Base-by-base conservation (phyloP, 2,329 filamentous ascomycete species). In the Xylaria sp. region DNA sequence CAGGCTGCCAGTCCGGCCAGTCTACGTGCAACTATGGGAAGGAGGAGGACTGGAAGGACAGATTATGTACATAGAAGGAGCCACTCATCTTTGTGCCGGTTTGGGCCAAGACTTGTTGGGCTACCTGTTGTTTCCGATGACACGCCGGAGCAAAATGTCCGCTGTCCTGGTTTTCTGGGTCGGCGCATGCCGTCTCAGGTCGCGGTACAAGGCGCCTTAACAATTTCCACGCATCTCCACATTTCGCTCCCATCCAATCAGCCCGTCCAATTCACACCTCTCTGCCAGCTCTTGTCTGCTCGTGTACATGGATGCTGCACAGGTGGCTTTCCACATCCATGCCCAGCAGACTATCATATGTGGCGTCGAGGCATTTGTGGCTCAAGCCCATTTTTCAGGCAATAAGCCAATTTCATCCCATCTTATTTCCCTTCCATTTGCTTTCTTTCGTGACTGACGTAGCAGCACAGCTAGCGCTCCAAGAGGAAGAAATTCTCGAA, bases 121-220 rank as follows among this genome's bases (percentile, higher is more conserved):
- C 8, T 26, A 5, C 11, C 11, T 34, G 9, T 13, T 13, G 5
- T 7, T 34, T 34, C 16, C 16, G 7, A 43, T 40, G 39, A 48
- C 9, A 3, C 5, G 42, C 54, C 59, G 59, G 59, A 62, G 54
- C 45, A 62, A 62, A 62, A 9, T 34, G 37, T 60, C 59, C 59
- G 59, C 39, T 13, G 5, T 16, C 22, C 21, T 38, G 40, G 46
- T 22, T 39, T n/a, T 24, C n/a, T 6, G n/a, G 22, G 19, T 40
- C 3, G 17, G 29, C 38, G 39, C 17, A 8, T 37, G 29, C n/a
- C 22, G 16, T 22, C 22, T 49, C 21, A 34, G 38, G 29, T 37
- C n/a, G 13, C n/a, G 52, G 40, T 62, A 64, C 62, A 55, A 61
- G 17, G 19, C 19, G 26, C 56, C 56, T 57, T 64, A 64, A 64